Conservation (phyloP, 371 early-diverging fungal genomes). For the Nosema muscidifuracis region DNA sequence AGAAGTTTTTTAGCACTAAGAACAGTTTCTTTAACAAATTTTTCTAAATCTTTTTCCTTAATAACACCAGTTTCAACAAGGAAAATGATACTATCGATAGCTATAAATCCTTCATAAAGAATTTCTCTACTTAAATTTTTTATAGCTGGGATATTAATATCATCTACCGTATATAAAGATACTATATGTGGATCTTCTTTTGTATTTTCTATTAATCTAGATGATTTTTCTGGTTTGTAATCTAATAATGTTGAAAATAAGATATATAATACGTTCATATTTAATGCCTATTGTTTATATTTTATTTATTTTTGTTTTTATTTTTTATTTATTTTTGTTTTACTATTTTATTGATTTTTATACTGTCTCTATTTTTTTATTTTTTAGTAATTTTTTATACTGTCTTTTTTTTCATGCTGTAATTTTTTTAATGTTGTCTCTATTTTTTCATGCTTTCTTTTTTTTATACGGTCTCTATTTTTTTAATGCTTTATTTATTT, state of each 20-base stretch:
- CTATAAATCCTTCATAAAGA: constrained; percentile 37
- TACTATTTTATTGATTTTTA: too few species aligned
- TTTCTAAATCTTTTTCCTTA: background rate
- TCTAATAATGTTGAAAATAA: background rate
- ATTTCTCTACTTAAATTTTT: constrained; percentile 29
- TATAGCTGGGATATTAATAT: background rate
- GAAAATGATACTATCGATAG: constrained; percentile 23
- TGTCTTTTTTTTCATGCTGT: too few species aligned
- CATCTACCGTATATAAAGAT: background rate
- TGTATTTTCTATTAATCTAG: background rate
- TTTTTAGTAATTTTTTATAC: too few species aligned
- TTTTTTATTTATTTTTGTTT: too few species aligned
- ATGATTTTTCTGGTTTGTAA: background rate
- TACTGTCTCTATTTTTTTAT: too few species aligned
- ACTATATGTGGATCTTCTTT: background rate
- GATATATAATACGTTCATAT: background rate
- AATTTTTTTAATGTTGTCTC: too few species aligned
- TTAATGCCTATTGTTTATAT: too few species aligned
- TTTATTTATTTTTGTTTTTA: too few species aligned
- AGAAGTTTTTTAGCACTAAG: constrained; percentile 17
- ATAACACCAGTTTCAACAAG: constrained; percentile 9
- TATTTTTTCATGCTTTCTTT: too few species aligned
- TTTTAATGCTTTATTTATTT: too few species aligned
- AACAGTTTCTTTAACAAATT: constrained; percentile 15
- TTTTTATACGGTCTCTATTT: too few species aligned